Conservation (phyloP, 2,329 filamentous ascomycete genomes). For the Pseudogymnoascus destructans region DNA sequence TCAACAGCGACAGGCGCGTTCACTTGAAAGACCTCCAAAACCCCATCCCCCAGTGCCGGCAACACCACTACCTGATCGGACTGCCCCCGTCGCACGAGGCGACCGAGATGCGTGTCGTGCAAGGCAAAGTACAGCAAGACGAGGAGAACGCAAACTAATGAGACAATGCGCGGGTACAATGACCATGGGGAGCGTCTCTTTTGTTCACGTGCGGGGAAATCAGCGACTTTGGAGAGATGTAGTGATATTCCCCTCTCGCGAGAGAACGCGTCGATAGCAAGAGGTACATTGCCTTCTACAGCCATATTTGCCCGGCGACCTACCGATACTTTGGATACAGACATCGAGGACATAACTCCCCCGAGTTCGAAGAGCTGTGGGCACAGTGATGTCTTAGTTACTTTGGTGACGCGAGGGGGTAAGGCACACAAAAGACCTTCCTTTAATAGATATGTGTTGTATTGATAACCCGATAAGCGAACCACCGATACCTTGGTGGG, state of each 20-base stretch:
- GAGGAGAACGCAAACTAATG: background rate
- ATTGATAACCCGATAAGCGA: conserved; percentile 1
- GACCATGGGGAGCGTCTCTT: background rate
- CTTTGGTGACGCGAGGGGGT: background rate
- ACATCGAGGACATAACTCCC: background rate
- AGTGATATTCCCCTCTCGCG: background rate
- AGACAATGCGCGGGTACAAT: background rate
- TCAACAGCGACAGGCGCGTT: conserved; percentile 43
- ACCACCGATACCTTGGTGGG: background rate
- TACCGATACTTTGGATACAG: background rate
- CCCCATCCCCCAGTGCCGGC: conserved; percentile 11
- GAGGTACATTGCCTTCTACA: background rate
- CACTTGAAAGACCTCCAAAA: conserved; percentile 55
- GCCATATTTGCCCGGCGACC: background rate
- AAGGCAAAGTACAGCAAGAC: background rate
- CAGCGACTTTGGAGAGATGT: background rate
- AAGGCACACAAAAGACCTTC: background rate
- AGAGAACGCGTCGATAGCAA: background rate
- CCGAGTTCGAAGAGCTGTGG: background rate
- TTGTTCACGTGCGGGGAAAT: background rate
- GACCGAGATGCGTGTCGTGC: background rate
- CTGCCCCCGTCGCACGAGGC: background rate
- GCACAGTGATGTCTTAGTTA: background rate
- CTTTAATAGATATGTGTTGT: background rate
- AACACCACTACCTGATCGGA: background rate